Evolutionary conservation across 2,329 filamentous ascomycete species (phyloP), one percentile per base, ranked within the genome.

Genomic region (Colletotrichum karsti): DNA sequence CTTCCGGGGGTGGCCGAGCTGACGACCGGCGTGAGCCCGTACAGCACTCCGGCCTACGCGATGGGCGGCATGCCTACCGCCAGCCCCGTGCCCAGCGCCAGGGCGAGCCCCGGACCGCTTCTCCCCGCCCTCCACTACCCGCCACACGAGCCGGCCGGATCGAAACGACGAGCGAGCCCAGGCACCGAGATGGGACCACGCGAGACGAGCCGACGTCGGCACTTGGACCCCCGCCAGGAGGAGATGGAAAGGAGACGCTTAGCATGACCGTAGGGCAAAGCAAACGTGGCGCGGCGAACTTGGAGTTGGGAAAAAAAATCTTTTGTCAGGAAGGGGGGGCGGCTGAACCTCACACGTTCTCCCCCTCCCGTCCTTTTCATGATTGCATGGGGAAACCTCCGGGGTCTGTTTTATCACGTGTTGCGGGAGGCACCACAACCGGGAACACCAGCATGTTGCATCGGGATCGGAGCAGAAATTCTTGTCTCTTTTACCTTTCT

Each of bases 1-100:
- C 79, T 91, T n/a, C 89, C 89, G 2, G 85, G 88, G 56, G 82
- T 91, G 15, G 85, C 87, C 37, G 89, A 91, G 74, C 82, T 91
- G 72, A 91, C 89, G 2, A 91, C 88, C 0, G 89, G 89, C 12
- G 81, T 90, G 33, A 89, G 85, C 70, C 87, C 88, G 1, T 91
- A 90, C 74, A 86, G 80, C 70, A 86, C 86, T n/a, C 85, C 86
- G 41, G 85, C 86, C 1, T 88, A 87, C 73, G 83, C 84, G 7
- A 76, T 82, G 57, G 67, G 63, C 15, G 79, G 79, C 30, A 75
- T 78, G 7, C 78, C 81, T 3, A 81, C 74, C 41, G 76, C 76
- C 50, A 80, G 81, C 68, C 76, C 78, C 26, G 73, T 79, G 28
- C 74, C 80, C 64, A 80, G 81, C 75, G 68, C 78, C 10, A 79